A percentile compares a stretch with the other conserved stretches of the same genome.
These are phyloP conservation scores for Chlorencoelia australis DNA, from an alignment of 2,329 filamentous ascomycete species.

Conservation along the genomic window DNA sequence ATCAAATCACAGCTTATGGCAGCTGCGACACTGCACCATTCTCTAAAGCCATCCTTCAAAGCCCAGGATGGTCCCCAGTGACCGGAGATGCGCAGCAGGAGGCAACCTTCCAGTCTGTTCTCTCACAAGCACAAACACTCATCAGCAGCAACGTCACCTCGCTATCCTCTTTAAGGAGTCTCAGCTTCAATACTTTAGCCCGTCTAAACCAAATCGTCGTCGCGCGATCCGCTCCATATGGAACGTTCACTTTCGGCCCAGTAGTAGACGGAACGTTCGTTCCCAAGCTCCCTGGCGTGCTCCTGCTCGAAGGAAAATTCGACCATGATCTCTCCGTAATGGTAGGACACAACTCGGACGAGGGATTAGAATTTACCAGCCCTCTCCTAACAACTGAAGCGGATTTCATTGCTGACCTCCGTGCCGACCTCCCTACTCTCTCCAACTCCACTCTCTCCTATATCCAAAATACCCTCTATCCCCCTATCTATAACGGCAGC, in stretches of 20 bases:
- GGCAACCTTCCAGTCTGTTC: constrained; percentile 7
- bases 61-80: constrained; percentile 16
- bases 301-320: constrained; percentile 35
- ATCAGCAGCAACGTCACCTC: constrained; percentile 6
- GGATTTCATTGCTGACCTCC: constrained; percentile 5
- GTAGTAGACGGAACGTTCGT: constrained; percentile 39
- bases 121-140: constrained; percentile 11
- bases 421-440: constrained; percentile 13
- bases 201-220: constrained; percentile 12
- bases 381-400: constrained; percentile 22
- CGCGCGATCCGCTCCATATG: constrained; percentile 25
- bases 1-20: constrained; percentile 44
- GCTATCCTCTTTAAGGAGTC: constrained; percentile 2
- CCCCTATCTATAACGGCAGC: constrained; percentile 35
- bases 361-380: constrained; percentile 25
- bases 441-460: constrained; percentile 21
- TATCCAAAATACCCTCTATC: constrained; percentile 37
- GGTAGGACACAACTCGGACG: constrained; percentile 35
- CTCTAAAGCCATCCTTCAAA: constrained; percentile 29
- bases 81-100: constrained; percentile 3
- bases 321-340: constrained; percentile 36
- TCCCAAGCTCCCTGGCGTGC: constrained; percentile 34
- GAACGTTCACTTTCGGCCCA: constrained; percentile 35
- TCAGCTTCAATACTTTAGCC: constrained; percentile 7
- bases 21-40: constrained; percentile 33